Evolutionary conservation across 805 yeast species (phyloP), one percentile per base, ranked within the genome.

Genomic region (Jamesozyma gamospora): DNA sequence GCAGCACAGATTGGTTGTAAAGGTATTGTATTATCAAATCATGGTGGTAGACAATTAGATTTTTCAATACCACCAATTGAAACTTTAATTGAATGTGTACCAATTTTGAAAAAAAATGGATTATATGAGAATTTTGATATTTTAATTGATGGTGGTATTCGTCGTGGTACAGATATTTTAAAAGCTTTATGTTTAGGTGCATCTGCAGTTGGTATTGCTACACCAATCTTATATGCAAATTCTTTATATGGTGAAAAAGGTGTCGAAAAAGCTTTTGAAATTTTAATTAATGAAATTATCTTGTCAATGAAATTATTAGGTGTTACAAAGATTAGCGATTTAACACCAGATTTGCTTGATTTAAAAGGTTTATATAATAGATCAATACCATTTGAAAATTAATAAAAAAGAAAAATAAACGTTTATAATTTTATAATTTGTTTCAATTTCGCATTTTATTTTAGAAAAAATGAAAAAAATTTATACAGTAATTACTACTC

Each of bases 11-110:
- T 70, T 48, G 90, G 90, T 2, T 71, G 74, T 26, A 74, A 76
- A 32, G 94, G 88, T 31, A 78, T 85, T 15, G 84, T 86, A 4
- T 52, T 85, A 37, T 82, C 94, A 2, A 85, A 85, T 56, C 95
- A 85, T 61, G 95, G 95, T 44, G 95, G 95, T 29, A 69, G 95
- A 44, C 94, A 85, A 60, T 65, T 85, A 41, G 95, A 85, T 60
- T 82, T 75, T 51, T 70, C 94, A 0, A 71, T 82, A 12, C 76
- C 94, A 0, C 81, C 88, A 1, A 67, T 85, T 27, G 82, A 78
- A 56, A 74, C 82, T 6, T 63, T 85, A 39, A 82, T 80, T 3
- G 95, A 82, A 45, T 71, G 77, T 3, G 72, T 74, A 68, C 77
- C 77, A 4, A 50, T 66, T 4, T 58, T 78, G 40, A 65, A 63